Evolutionary conservation across 23 red algal genomes (phyloP).

Genomic region (Gracilaria gracilis): DNA sequence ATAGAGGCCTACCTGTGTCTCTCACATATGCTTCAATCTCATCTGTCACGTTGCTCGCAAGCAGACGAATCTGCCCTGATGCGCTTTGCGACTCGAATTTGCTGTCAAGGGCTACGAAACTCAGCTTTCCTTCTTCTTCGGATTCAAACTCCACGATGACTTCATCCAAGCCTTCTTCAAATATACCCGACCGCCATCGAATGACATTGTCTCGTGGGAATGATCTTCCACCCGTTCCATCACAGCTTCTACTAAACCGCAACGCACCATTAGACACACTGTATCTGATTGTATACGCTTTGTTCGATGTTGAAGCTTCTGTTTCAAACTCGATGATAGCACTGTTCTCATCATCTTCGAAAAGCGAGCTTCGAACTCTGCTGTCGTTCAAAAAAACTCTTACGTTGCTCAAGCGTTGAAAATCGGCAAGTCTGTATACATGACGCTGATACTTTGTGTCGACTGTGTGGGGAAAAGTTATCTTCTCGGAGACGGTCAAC

Average conservation of each 20-base stretch:
- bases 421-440: neutral
- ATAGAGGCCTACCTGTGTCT: neutral
- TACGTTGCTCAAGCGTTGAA: neutral
- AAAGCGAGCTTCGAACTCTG: neutral
- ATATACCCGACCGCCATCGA: neutral
- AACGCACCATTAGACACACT: neutral
- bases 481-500: neutral
- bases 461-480: conserved; percentile 22
- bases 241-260: conserved; percentile 11
- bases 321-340: neutral
- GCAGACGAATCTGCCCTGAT: neutral
- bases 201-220: conserved; percentile 3
- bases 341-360: neutral
- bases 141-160: neutral
- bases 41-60: neutral
- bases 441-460: neutral
- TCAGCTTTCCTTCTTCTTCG: neutral
- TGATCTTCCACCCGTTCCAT: conserved; percentile 3
- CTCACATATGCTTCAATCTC: conserved; percentile 13
- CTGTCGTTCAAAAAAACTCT: neutral
- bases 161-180: conserved; percentile 4
- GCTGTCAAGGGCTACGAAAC: conserved; percentile 12
- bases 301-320: conserved; percentile 4
- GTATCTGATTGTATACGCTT: neutral
- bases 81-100: neutral